Evolutionary conservation across 139 green algal species (phyloP).

Genomic region (Tetradesmus obliquus): DNA sequence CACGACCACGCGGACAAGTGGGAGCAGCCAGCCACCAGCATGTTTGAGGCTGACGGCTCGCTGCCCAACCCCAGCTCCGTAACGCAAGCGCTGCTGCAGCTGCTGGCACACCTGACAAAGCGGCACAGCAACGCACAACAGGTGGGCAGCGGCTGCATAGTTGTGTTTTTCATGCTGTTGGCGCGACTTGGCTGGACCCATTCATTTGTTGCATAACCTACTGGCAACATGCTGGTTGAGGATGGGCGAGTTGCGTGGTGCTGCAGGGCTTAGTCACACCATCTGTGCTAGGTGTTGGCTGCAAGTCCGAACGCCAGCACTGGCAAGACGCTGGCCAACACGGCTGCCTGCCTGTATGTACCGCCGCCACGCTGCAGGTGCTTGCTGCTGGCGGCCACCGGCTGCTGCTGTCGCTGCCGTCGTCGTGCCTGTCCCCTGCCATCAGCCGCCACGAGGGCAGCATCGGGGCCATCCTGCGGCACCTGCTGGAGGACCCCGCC

Average conservation of each 20-base stretch:
- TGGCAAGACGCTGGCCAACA: not conserved
- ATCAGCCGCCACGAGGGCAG: conserved; percentile 70
- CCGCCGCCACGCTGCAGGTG: not conserved
- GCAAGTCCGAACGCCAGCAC: too few relatives aligned
- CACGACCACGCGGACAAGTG: conserved; percentile 64
- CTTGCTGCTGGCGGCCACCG: conserved; percentile 53
- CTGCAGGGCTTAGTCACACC: too few relatives aligned
- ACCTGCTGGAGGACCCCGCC: conserved; percentile 91
- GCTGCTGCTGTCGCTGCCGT: conserved; percentile 84
- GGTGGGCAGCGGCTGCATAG: conserved; percentile 55
- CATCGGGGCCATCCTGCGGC: conserved; percentile 81
- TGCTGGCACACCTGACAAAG: conserved; percentile 84
- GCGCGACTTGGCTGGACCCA: too few relatives aligned
- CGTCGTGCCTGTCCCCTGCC: conserved; percentile 59
- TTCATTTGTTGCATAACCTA: too few relatives aligned
- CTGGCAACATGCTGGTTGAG: too few relatives aligned
- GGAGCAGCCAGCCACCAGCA: conserved; percentile 44
- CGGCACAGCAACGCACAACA: conserved; percentile 72
- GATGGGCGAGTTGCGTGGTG: too few relatives aligned
- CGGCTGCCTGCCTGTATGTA: not conserved
- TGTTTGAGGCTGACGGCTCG: conserved; percentile 39
- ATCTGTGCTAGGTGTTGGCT: too few relatives aligned
- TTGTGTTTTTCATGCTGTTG: too few relatives aligned
- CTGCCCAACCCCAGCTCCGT: conserved; percentile 67
- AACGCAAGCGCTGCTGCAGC: conserved; percentile 85